Percentiles rank a stretch among this genome's conserved stretches.
Conservation (phyloP, 2,329 filamentous ascomycete species). For the Nemania diffusa region DNA sequence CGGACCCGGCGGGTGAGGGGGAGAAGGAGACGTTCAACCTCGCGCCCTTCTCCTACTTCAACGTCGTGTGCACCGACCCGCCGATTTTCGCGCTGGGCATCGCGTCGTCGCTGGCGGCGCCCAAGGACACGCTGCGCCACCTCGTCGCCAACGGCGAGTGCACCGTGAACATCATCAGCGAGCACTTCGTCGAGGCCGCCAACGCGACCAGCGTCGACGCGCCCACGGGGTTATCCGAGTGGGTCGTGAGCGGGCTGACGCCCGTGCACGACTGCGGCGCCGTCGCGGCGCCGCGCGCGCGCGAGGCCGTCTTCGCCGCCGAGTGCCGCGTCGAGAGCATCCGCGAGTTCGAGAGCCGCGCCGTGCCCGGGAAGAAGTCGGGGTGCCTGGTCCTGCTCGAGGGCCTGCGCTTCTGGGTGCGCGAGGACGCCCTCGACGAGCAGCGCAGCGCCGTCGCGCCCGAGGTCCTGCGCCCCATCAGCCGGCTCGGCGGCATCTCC, state of each 20-base stretch:
- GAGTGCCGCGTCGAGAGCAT: constrained; percentile 81
- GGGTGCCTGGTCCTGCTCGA: constrained; percentile 81
- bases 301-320: constrained; percentile 83
- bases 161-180: constrained; percentile 86
- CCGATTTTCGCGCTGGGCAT: constrained; percentile 78
- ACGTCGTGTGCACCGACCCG: constrained; percentile 85
- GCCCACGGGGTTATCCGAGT: constrained; percentile 81
- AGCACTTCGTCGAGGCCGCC: constrained; percentile 86
- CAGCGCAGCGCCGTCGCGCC: constrained; percentile 79
- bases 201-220: constrained; percentile 84
- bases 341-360: constrained; percentile 80
- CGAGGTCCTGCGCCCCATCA: constrained; percentile 78
- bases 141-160: constrained; percentile 78
- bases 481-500: constrained; percentile 84
- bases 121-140: constrained; percentile 85
- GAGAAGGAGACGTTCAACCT: constrained; percentile 77
- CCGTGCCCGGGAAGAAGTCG: constrained; percentile 77
- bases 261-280: constrained; percentile 70
- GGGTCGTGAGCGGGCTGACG: constrained; percentile 80
- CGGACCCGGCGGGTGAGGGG: constrained; percentile 29
- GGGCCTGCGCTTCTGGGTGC: constrained; percentile 86
- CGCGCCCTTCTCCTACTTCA: constrained; percentile 88
- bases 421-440: constrained; percentile 87
- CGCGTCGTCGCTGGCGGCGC: constrained; percentile 56
- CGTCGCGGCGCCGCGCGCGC: constrained; percentile 77